phyloP scores from a whole-genome alignment of 805 yeast species.

The Phaffomyces thermotolerans region DNA sequence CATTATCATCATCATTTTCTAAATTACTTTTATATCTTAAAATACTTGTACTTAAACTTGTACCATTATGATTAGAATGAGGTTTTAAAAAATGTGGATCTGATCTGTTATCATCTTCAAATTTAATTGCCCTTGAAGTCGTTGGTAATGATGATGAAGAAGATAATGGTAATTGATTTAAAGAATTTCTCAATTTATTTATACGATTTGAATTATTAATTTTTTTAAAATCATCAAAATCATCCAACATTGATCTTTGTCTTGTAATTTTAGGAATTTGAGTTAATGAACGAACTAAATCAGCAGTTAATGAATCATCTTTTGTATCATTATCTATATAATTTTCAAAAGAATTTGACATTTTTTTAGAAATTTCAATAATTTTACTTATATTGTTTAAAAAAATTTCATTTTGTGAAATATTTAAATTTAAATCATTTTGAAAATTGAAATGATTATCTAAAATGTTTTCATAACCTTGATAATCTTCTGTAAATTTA shows the following conservation, averaged over 20 bases:
- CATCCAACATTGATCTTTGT: conserved; percentile 23
- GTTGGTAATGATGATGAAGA: neutral
- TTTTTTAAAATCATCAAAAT: conserved; percentile 7
- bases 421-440: conserved; percentile 1
- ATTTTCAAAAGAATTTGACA: conserved; percentile 20
- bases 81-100: neutral
- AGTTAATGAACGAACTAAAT: conserved; percentile 34
- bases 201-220: neutral
- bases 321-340: conserved; percentile 27
- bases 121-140: conserved; percentile 7
- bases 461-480: conserved; percentile 2
- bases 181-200: conserved; percentile 3
- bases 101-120: conserved; percentile 1
- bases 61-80: neutral
- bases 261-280: conserved; percentile 25
- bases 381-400: conserved; percentile 11
- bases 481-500: conserved; percentile 1
- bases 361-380: conserved; percentile 17
- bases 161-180: neutral
- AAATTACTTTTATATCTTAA: conserved; percentile 9
- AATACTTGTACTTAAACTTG: neutral
- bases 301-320: conserved; percentile 25
- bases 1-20: neutral
- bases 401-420: conserved; percentile 5
- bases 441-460: conserved; percentile 3